Conservation (phyloP, 495 filamentous ascomycete species). For the Penicillium paradoxum region DNA sequence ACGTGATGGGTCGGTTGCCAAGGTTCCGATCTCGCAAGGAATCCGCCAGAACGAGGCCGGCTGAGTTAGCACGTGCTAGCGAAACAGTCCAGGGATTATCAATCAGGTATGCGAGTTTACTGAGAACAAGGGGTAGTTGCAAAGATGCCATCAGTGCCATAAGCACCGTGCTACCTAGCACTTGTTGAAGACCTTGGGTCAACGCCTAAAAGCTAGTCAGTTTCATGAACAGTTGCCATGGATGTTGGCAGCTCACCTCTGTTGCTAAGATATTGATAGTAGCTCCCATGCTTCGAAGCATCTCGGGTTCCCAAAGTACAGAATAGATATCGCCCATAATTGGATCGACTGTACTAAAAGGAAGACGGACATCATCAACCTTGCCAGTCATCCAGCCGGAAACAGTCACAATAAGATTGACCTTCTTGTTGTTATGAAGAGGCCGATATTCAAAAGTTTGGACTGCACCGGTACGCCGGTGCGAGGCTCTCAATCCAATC, state of each 20-base stretch:
- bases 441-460: slow-evolving; percentile 96
- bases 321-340: slow-evolving; percentile 99
- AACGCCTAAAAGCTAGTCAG: slow-evolving; percentile 59
- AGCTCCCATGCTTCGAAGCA: slow-evolving; percentile 94
- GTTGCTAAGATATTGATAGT: slow-evolving; percentile 98
- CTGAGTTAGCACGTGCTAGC: slow-evolving; percentile 77
- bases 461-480: slow-evolving; percentile 82
- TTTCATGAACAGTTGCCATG: background rate
- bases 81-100: slow-evolving; percentile 98
- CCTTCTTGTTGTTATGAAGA: slow-evolving; percentile 93
- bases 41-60: slow-evolving; percentile 92
- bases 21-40: slow-evolving; percentile 89
- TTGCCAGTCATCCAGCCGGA: slow-evolving; percentile 99
- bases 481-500: slow-evolving; percentile 79
- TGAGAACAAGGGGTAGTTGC: slow-evolving; percentile 86
- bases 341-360: slow-evolving; percentile 92
- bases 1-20: slow-evolving; percentile 82
- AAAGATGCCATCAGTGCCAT: slow-evolving; percentile 86
- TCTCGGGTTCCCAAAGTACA: slow-evolving; percentile 95
- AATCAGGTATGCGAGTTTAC: slow-evolving; percentile 93
- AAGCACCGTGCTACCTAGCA: slow-evolving; percentile 85
- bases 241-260: slow-evolving; percentile 59
- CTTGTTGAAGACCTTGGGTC: slow-evolving; percentile 92
- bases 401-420: slow-evolving; percentile 93
- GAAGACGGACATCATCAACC: slow-evolving; percentile 90